phyloP scores from a whole-genome alignment of 768 basidiomycete genomes.

The Tulasnella sp. region DNA sequence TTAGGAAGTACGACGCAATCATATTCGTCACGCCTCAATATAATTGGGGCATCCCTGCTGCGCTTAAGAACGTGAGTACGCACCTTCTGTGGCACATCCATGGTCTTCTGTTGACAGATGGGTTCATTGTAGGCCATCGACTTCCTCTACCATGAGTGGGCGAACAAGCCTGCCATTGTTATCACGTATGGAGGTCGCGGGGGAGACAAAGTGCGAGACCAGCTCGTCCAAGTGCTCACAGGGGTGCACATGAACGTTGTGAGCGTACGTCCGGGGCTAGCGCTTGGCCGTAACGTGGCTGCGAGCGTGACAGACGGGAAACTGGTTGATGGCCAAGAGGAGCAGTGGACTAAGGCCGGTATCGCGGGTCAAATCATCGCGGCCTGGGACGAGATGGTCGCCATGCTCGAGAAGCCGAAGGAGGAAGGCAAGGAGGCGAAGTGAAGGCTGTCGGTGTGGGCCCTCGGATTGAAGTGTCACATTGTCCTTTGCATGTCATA shows the following conservation, averaged over 20 bases:
- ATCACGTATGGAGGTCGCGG: slow-evolving; percentile 30
- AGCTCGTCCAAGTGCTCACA: slow-evolving; percentile 25
- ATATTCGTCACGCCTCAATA: slow-evolving; percentile 33
- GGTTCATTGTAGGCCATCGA: slow-evolving; percentile 24
- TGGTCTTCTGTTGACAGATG: too few relatives aligned
- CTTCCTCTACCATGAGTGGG: slow-evolving; percentile 33
- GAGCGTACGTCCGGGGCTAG: not conserved
- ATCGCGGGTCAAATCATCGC: too few relatives aligned
- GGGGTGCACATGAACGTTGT: slow-evolving; percentile 24
- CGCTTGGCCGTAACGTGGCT: too few relatives aligned
- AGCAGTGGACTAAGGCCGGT: too few relatives aligned
- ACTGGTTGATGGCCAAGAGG: too few relatives aligned
- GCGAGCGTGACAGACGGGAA: too few relatives aligned
- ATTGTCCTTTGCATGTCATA: too few relatives aligned
- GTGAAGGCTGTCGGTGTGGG: too few relatives aligned
- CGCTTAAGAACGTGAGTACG: slow-evolving; percentile 34
- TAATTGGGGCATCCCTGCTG: slow-evolving; percentile 32
- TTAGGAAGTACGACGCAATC: slow-evolving; percentile 22
- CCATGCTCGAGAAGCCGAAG: too few relatives aligned
- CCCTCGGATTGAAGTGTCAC: too few relatives aligned
- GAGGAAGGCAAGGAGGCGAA: too few relatives aligned
- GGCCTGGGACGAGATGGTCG: too few relatives aligned
- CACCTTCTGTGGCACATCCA: slow-evolving; percentile 14
- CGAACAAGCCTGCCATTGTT: slow-evolving; percentile 26
- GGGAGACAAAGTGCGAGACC: slow-evolving; percentile 24